These are phyloP conservation scores for Sugiyamaella boreocaroliniensis DNA, from an alignment of 805 yeast species.

Conservation along the genomic window DNA sequence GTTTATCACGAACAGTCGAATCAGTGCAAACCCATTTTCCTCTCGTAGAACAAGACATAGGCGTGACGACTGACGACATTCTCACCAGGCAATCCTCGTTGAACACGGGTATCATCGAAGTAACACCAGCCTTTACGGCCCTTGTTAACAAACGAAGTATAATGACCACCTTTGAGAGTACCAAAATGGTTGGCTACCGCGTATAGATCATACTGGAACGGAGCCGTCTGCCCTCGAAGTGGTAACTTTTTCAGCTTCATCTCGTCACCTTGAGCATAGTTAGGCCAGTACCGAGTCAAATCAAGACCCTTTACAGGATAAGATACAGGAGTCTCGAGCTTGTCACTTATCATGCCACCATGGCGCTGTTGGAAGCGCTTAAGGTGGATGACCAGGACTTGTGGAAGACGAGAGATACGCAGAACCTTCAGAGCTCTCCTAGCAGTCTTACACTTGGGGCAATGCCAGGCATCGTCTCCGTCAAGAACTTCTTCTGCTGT, in stretches of 20 bases:
- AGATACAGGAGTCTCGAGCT: conserved; percentile 56
- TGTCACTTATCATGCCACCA: conserved; percentile 33
- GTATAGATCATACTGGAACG: conserved; percentile 67
- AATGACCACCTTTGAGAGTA: conserved; percentile 78
- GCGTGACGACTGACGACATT: conserved; percentile 68
- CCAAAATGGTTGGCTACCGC: conserved; percentile 86
- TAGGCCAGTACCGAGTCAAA: conserved; percentile 69
- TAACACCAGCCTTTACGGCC: conserved; percentile 66
- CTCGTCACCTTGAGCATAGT: conserved; percentile 37
- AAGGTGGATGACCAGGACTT: conserved; percentile 71
- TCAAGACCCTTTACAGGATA: conserved; percentile 61
- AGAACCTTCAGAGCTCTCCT: conserved; percentile 63
- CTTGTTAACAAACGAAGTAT: conserved; percentile 73
- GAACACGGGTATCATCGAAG: conserved; percentile 73
- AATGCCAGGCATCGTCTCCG: conserved; percentile 76
- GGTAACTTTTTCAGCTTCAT: conserved; percentile 47
- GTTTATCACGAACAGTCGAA: not conserved
- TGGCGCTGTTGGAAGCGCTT: conserved; percentile 57
- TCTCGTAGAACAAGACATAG: conserved; percentile 71
- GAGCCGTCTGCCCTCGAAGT: conserved; percentile 65
- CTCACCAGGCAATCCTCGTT: conserved; percentile 41
- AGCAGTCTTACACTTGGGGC: conserved; percentile 64
- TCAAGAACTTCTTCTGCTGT: conserved; percentile 67
- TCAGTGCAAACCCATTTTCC: conserved; percentile 24
- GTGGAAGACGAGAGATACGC: conserved; percentile 71